phyloP scores from a whole-genome alignment of 495 filamentous ascomycete genomes.

The Pyronema domesticum region DNA sequence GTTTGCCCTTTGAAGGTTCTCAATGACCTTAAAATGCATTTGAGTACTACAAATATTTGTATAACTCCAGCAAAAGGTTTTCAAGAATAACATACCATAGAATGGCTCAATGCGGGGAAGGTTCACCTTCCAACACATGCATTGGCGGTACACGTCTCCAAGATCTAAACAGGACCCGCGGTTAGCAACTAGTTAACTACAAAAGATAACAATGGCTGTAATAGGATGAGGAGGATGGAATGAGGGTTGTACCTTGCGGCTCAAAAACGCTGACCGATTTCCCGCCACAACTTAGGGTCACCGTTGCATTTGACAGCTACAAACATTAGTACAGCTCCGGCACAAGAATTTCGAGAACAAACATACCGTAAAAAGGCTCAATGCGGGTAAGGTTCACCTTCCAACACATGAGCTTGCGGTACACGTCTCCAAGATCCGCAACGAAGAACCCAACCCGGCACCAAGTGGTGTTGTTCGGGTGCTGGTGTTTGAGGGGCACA shows the following conservation, averaged over 20 bases:
- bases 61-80: neutral
- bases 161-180: conserved; percentile 37
- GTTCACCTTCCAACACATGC: conserved; percentile 93
- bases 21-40: conserved; percentile 38
- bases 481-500: no score
- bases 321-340: conserved; percentile 5
- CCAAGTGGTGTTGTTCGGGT: no score
- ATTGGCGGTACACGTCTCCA: conserved; percentile 96
- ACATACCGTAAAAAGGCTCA: conserved; percentile 88
- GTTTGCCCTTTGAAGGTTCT: no score
- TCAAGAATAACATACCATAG: conserved; percentile 54
- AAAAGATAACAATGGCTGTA: no score
- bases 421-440: conserved; percentile 93
- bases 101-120: conserved; percentile 85
- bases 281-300: conserved; percentile 60
- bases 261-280: no score
- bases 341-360: neutral
- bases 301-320: conserved; percentile 97
- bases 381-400: conserved; percentile 83
- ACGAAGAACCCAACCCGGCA: conserved; percentile 97
- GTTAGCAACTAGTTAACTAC: no score
- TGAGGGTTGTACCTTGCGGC: no score
- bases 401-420: conserved; percentile 96
- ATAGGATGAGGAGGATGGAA: no score
- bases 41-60: conserved; percentile 47